Conservation (phyloP, 306 rosid genomes). For the Ceratonia siliqua region DNA sequence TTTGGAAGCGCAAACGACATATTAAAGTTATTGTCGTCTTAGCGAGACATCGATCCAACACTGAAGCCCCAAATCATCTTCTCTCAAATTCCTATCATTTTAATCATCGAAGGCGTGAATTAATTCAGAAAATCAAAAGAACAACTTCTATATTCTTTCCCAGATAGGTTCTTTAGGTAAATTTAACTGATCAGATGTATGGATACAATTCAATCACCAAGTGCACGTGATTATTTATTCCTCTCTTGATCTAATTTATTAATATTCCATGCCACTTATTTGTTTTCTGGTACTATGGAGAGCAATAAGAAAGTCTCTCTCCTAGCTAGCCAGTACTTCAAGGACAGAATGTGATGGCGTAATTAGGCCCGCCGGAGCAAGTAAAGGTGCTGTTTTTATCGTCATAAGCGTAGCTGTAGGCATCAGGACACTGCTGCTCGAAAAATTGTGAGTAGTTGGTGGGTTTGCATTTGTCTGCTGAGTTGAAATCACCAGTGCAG, state of each 20-base stretch:
- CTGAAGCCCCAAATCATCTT: too few species aligned
- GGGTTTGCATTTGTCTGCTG: slow-evolving; percentile 44
- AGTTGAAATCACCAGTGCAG: slow-evolving; percentile 39
- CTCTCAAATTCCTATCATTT: too few species aligned
- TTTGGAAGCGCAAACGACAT: too few species aligned
- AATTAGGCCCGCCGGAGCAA: slow-evolving; percentile 48
- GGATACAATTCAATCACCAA: neutral
- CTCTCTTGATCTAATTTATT: neutral
- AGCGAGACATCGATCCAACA: too few species aligned
- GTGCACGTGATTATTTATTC: neutral
- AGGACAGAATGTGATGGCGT: slow-evolving; percentile 64
- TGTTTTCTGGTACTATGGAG: neutral
- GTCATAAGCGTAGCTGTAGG: slow-evolving; percentile 71
- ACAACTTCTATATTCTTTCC: neutral
- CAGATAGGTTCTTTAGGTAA: too few species aligned
- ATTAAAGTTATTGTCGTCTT: too few species aligned
- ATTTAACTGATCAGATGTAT: too few species aligned
- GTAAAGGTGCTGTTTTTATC: slow-evolving; percentile 54
- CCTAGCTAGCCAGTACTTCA: neutral
- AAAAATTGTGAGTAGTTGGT: slow-evolving; percentile 47
- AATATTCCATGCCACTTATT: neutral
- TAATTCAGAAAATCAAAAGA: neutral
- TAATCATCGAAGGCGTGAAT: neutral
- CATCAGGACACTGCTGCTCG: slow-evolving; percentile 58
- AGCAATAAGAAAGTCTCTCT: neutral